Conservation (phyloP, 164 flowering plant species). For the Annona cherimola region DNA sequence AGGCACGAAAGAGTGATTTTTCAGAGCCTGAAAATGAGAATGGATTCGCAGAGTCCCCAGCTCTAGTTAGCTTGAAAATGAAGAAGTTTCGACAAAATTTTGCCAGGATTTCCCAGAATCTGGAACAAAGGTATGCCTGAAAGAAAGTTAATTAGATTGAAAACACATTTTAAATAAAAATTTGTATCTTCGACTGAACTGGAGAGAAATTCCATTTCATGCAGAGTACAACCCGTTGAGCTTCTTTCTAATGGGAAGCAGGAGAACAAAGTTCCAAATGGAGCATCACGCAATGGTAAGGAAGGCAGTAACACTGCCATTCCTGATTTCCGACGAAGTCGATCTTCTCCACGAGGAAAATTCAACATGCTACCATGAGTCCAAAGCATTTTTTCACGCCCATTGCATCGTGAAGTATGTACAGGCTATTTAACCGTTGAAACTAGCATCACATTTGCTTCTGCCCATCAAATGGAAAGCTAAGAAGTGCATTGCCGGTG, state of each 20-base stretch:
- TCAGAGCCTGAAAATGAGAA: slow-evolving; percentile 55
- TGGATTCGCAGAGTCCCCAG: slow-evolving; percentile 22
- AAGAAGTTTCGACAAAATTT: slow-evolving; percentile 39
- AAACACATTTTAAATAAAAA: no score
- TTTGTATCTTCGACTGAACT: not conserved
- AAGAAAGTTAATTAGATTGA: no score
- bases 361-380: slow-evolving; percentile 33
- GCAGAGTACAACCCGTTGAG: slow-evolving; percentile 46
- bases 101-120: slow-evolving; percentile 44
- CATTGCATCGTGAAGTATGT: not conserved
- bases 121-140: slow-evolving; percentile 45
- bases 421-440: not conserved
- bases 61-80: slow-evolving; percentile 19
- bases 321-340: slow-evolving; percentile 52
- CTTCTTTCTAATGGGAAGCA: slow-evolving; percentile 26
- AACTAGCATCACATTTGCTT: not conserved
- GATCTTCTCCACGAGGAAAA: slow-evolving; percentile 68
- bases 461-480: not conserved
- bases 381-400: not conserved
- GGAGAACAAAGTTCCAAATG: slow-evolving; percentile 36
- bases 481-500: not conserved
- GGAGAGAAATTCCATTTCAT: not conserved
- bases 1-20: slow-evolving; percentile 36
- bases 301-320: slow-evolving; percentile 39
- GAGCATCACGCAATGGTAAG: slow-evolving; percentile 22